Conservation (phyloP, 345 rosid species). For the Lepidium aucheri region DNA sequence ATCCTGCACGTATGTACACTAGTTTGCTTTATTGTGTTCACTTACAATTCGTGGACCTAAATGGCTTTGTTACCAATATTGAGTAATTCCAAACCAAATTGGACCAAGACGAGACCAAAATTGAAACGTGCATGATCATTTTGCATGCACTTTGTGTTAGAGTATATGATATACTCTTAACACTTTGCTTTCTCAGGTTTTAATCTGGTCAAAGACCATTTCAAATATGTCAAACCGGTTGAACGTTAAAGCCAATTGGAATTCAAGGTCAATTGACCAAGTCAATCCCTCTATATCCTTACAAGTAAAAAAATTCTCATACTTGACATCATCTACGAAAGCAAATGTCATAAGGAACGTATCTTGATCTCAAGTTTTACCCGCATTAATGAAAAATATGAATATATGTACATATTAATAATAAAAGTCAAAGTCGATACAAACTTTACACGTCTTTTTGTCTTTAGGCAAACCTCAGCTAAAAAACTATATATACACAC, state of each 20-base stretch:
- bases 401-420: neutral
- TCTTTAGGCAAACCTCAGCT: neutral
- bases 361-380: slow-evolving; percentile 11
- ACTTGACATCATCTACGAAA: neutral
- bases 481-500: neutral
- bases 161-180: too few species aligned
- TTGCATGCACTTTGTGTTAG: slow-evolving; percentile 2
- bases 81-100: neutral
- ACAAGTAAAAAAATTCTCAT: too few species aligned
- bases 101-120: neutral
- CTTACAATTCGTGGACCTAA: too few species aligned
- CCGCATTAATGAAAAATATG: neutral
- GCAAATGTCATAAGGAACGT: neutral
- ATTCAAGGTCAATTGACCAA: neutral
- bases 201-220: neutral
- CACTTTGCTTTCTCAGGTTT: neutral
- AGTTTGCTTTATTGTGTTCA: too few species aligned
- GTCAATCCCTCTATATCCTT: neutral
- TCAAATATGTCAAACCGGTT: neutral
- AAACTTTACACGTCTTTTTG: neutral
- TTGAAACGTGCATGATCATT: neutral
- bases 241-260: neutral
- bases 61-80: too few species aligned
- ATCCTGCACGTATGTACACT: too few species aligned
- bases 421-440: slow-evolving; percentile 1